Evolutionary conservation across 129 eudicot species (phyloP), one percentile per base, ranked within the genome.

Genomic region (Glebionis coronaria): DNA sequence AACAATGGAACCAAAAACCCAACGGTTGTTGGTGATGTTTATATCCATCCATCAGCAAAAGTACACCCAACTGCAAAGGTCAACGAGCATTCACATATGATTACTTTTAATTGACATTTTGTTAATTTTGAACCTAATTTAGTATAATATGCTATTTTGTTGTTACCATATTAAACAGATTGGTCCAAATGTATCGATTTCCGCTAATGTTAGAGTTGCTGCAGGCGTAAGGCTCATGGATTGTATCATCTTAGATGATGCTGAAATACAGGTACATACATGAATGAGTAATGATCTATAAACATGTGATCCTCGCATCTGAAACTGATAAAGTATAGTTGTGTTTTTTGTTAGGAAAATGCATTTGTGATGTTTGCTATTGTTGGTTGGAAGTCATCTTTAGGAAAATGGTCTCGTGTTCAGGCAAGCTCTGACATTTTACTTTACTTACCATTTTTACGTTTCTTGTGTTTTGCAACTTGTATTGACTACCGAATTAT

Each of bases 41-140:
- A 76, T 77, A 65, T 94, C 60, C 99, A 94, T 78, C 99, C 99
- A 69, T 94, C 99, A 25, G 99, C 99, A 23, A 94, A 89, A 89
- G 86, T 87, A 45, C 95, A 94, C 80, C 93, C 97, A 49, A 86
- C 92, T 21, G 93, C 99, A 68, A 90, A 90, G 95, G 97, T 90
- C 44, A 42, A 56, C 55, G 19, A 23, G 45, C 44, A 19, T 68
- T 51, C 12, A 12, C 60, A 27, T 73, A 35, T 19, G 55, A 2
- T 53, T 53, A 35, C 56, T 23, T 31, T 19, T 29, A 18, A 9
- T 59, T 63, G 11, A 51, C 21, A 51, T 44, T 27, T 49, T 14
- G 15, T 65, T 56, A 60, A 35, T 35, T 35, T 35, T 35, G 42
- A 35, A 7, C 7, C 42, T 35, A 56, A 15, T 53, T 28, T 59